phyloP scores from a whole-genome alignment of 257 asterid genomes.

The Solanum medicagineum region DNA sequence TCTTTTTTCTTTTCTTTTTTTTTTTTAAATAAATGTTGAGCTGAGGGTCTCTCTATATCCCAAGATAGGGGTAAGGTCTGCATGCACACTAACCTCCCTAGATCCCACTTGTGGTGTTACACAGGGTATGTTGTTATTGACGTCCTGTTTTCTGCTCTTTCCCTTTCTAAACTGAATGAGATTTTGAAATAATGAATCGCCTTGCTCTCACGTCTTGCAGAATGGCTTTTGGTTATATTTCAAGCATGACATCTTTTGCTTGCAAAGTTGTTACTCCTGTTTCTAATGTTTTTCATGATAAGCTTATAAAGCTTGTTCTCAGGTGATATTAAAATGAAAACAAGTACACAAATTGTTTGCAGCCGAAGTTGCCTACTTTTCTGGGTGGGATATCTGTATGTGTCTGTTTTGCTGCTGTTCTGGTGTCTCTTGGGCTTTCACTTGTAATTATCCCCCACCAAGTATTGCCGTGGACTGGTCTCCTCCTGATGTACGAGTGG shows the following conservation, averaged over 20 bases:
- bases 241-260: not conserved
- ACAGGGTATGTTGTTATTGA: not conserved
- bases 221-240: not conserved
- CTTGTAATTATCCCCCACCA: slow-evolving; percentile 70
- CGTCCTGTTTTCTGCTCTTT: not conserved
- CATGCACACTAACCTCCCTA: not conserved
- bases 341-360: slow-evolving; percentile 44
- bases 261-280: not conserved
- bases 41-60: not conserved
- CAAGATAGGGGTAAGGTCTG: not conserved
- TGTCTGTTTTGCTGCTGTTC: slow-evolving; percentile 45
- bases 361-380: slow-evolving; percentile 55
- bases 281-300: not conserved
- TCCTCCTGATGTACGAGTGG: slow-evolving; percentile 88
- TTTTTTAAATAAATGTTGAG: not conserved
- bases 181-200: not conserved
- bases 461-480: slow-evolving; percentile 94
- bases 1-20: not conserved
- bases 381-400: slow-evolving; percentile 55
- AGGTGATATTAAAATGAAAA: slow-evolving; percentile 6
- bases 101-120: not conserved
- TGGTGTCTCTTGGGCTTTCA: slow-evolving; percentile 64
- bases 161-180: not conserved
- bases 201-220: not conserved
- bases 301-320: not conserved